Percentiles rank a stretch among this genome's conserved stretches.
phyloP scores from a whole-genome alignment of 2,329 filamentous ascomycete genomes.

The Leptographium procerum region DNA sequence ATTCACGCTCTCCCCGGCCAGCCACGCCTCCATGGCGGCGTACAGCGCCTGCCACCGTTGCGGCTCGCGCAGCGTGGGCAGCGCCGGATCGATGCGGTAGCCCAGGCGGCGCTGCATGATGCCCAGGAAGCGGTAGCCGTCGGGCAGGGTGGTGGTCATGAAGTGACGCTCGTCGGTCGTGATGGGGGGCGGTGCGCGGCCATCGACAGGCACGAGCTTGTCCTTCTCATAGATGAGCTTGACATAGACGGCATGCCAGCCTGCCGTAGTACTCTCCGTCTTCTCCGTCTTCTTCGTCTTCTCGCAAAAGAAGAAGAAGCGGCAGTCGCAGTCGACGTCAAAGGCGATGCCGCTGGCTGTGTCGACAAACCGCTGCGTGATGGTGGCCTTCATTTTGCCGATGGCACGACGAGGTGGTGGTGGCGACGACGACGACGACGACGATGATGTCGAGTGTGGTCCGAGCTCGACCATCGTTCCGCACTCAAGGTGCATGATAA shows the following conservation, averaged over 20 bases:
- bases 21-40: slow-evolving; percentile 29
- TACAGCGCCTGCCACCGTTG: slow-evolving; percentile 28
- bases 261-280: too few relatives aligned
- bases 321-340: slow-evolving; percentile 39
- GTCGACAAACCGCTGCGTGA: slow-evolving; percentile 35
- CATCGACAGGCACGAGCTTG: slow-evolving; percentile 34
- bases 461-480: slow-evolving; percentile 11
- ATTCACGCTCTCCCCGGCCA: slow-evolving; percentile 11
- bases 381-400: slow-evolving; percentile 28
- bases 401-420: slow-evolving; percentile 34
- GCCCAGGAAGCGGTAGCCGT: slow-evolving; percentile 35
- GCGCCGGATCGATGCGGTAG: slow-evolving; percentile 27
- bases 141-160: slow-evolving; percentile 20
- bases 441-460: slow-evolving; percentile 16
- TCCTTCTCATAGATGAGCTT: slow-evolving; percentile 40
- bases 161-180: slow-evolving; percentile 21
- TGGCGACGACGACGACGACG: slow-evolving; percentile 28
- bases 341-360: slow-evolving; percentile 22
- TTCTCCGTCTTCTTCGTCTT: too few relatives aligned
- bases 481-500: slow-evolving; percentile 45
- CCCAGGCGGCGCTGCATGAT: slow-evolving; percentile 34
- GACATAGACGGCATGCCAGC: slow-evolving; percentile 31
- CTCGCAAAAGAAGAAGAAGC: slow-evolving; percentile 36
- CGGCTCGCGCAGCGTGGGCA: slow-evolving; percentile 27
- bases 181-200: slow-evolving; percentile 26